These are phyloP conservation scores for Mycena leptocephala DNA, from an alignment of 768 basidiomycete species.

Conservation along the genomic window DNA sequence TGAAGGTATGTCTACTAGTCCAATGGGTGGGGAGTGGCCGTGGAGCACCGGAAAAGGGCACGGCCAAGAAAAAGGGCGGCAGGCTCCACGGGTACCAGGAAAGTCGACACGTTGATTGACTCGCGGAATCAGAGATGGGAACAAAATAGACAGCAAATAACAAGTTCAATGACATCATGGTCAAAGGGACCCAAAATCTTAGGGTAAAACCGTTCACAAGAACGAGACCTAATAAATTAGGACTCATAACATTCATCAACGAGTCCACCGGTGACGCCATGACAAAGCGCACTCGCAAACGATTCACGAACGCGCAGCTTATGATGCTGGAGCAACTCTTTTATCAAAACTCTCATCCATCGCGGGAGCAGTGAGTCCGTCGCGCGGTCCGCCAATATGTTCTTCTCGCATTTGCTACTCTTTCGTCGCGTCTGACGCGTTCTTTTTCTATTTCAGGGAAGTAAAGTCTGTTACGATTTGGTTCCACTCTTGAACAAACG, in stretches of 20 bases:
- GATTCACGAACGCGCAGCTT: slow-evolving; percentile 79
- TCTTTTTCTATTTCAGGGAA: slow-evolving; percentile 62
- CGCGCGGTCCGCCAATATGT: slow-evolving; percentile 77
- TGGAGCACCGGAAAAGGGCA: no score
- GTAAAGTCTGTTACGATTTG: slow-evolving; percentile 83
- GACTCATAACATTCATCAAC: slow-evolving; percentile 47
- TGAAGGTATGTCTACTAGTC: no score
- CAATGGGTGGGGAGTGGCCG: no score
- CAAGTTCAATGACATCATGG: no score
- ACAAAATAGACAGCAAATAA: no score
- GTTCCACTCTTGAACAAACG: slow-evolving; percentile 91
- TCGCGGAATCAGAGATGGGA: no score
- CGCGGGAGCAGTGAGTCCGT: slow-evolving; percentile 80
- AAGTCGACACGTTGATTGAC: no score
- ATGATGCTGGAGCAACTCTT: slow-evolving; percentile 83
- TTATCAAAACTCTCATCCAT: slow-evolving; percentile 81
- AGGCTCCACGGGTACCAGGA: no score
- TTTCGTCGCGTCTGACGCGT: slow-evolving; percentile 36
- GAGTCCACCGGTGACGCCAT: slow-evolving; percentile 50
- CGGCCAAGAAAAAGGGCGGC: no score
- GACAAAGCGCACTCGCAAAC: slow-evolving; percentile 76
- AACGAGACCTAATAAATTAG: no score
- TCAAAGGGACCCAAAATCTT: no score
- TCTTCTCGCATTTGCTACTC: slow-evolving; percentile 47
- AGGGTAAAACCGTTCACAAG: no score